phyloP scores from a whole-genome alignment of 169 alveolate species.

The Plasmodium adleri region DNA sequence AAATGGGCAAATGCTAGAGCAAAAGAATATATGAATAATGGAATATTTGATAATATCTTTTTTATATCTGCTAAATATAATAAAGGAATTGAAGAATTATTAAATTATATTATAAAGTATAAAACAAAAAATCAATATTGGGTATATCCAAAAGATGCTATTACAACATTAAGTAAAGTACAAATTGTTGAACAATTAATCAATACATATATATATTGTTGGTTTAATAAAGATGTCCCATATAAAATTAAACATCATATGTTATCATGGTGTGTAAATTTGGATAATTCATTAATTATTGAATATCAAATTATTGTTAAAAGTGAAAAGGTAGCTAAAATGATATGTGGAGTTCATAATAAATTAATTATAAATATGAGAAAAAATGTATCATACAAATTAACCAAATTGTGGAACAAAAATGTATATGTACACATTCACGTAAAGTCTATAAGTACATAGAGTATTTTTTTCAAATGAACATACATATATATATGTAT shows the following conservation, averaged over 20 bases:
- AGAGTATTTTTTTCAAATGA: not conserved
- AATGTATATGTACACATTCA: conserved; percentile 82
- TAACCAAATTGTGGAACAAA: conserved; percentile 84
- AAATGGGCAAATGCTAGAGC: conserved; percentile 86
- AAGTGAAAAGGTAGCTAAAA: conserved; percentile 79
- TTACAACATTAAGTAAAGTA: conserved; percentile 84
- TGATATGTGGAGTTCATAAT: conserved; percentile 85
- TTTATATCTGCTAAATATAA: conserved; percentile 87
- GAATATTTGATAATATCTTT: conserved; percentile 85
- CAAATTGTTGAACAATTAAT: conserved; percentile 86
- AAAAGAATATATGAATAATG: conserved; percentile 85
- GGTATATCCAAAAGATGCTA: conserved; percentile 87
- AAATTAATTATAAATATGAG: conserved; percentile 81
- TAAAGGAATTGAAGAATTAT: conserved; percentile 83
- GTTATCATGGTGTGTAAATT: conserved; percentile 83
- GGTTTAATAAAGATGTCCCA: conserved; percentile 89
- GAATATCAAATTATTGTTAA: conserved; percentile 77
- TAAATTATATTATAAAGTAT: conserved; percentile 78
- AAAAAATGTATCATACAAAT: conserved; percentile 84
- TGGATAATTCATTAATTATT: conserved; percentile 79
- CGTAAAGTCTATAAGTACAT: conserved; percentile 77
- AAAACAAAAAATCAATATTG: conserved; percentile 85
- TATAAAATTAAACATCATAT: conserved; percentile 83
- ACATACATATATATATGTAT: no score
- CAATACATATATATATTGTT: conserved; percentile 85